Evolutionary conservation across 2,329 filamentous ascomycete genomes (phyloP).

Genomic region (Fusarium verrucosum): DNA sequence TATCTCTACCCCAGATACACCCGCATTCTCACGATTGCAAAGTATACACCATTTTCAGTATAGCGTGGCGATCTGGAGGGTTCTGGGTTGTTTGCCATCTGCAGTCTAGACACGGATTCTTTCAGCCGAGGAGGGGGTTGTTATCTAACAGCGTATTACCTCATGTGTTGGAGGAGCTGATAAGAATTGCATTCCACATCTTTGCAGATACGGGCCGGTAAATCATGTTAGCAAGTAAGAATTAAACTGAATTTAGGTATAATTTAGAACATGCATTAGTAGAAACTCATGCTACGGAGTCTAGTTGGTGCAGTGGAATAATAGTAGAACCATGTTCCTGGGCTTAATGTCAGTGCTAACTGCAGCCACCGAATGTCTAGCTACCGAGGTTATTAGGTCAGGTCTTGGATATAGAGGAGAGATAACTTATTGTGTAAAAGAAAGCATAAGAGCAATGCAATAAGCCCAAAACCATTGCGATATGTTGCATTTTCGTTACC

Average conservation of each 20-base stretch:
- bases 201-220: background rate
- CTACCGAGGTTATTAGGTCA: too few relatives aligned
- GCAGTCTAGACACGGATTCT: slow-evolving; percentile 2
- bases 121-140: background rate
- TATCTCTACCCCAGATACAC: slow-evolving; percentile 28
- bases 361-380: background rate
- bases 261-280: background rate
- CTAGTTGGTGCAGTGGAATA: background rate
- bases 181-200: background rate
- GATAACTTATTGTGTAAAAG: background rate
- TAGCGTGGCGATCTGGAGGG: slow-evolving; percentile 16
- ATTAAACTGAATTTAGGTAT: background rate
- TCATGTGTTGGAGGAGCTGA: background rate
- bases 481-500: slow-evolving; percentile 26
- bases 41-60: slow-evolving; percentile 26
- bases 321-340: background rate
- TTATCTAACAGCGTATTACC: slow-evolving; percentile 15
- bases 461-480: background rate
- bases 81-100: slow-evolving; percentile 8
- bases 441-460: background rate
- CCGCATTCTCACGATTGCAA: slow-evolving; percentile 21
- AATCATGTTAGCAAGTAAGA: background rate
- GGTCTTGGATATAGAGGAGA: background rate
- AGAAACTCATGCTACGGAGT: background rate
- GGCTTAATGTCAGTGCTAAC: too few relatives aligned